Evolutionary conservation across 2,329 filamentous ascomycete species (phyloP), one percentile per base, ranked within the genome.

Genomic region (Aphanoascus verrucosus): DNA sequence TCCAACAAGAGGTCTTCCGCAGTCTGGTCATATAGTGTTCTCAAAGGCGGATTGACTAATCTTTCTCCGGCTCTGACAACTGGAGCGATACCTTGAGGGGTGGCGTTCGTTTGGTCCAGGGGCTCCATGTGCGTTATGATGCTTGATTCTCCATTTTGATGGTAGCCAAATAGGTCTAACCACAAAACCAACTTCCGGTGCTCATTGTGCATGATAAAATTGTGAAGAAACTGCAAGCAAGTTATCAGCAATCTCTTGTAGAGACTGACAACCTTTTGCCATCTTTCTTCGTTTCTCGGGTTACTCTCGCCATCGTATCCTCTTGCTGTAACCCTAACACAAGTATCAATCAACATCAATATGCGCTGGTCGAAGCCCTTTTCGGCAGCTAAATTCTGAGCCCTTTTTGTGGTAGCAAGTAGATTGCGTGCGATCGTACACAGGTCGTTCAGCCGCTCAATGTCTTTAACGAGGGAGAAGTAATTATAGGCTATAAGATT

Each of bases 221-320:
- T 84, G 67, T 84, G 82, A 53, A 84, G 67, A 58, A 82, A 83
- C 62, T 84, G 81, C n/a, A 84, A 70, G 57, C 78, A 80, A 2
- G 80, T 82, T 53, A 83, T 83, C 60, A 84, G 70, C 15, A 84
- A 69, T 60, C 81, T 80, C 67, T 84, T 83, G 67, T 82, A 83
- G 3, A 79, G 75, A 62, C 81, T 82, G 57, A 83, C 79, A 52
- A 83, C 78, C 65, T 76, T 77, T 66, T 83, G 79, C 80, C 80
- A 83, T 59, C 79, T 78, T 59, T 82, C 79, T 65, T 84, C 79
- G 54, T 82, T 80, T 51, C 77, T 72, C 3, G 77, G 76, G 55
- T 80, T 78, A 5, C 79, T 77, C 62, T 82, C 79, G 32, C 81
- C 81, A 65, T 84, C 81, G 57, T 81, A 84, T 0, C 81, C 81